Evolutionary conservation across 768 basidiomycete genomes (phyloP).

Genomic region (Rhodotorula graminis): DNA sequence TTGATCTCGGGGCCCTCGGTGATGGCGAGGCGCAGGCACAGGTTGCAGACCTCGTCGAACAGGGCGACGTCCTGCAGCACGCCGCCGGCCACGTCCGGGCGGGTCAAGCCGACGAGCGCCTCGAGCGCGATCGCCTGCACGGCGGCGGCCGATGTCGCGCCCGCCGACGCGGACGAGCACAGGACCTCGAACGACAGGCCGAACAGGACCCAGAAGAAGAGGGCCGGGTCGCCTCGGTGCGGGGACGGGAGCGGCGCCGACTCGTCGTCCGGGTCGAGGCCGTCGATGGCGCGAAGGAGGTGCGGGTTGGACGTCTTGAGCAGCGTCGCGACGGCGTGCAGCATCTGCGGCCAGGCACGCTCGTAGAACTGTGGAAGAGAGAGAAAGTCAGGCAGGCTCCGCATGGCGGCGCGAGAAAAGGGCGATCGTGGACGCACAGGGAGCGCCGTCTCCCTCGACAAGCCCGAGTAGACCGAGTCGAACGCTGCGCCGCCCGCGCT

Average conservation of each 20-base stretch:
- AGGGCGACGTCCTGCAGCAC: slow-evolving; percentile 69
- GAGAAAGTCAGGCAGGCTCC: too few species aligned
- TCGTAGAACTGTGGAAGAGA: slow-evolving; percentile 67
- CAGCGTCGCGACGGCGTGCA: slow-evolving; percentile 75
- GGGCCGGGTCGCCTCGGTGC: slow-evolving; percentile 60
- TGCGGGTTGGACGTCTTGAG: slow-evolving; percentile 67
- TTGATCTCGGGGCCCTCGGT: slow-evolving; percentile 72
- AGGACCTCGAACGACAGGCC: slow-evolving; percentile 91
- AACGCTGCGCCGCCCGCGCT: slow-evolving; percentile 62
- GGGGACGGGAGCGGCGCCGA: slow-evolving; percentile 2
- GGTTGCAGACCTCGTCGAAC: slow-evolving; percentile 81
- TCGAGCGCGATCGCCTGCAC: slow-evolving; percentile 62
- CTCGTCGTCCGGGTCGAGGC: slow-evolving; percentile 51
- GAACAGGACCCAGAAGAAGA: slow-evolving; percentile 82
- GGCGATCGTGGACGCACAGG: slow-evolving; percentile 58
- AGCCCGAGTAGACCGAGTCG: slow-evolving; percentile 76
- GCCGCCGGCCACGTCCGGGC: slow-evolving; percentile 71
- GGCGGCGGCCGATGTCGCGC: slow-evolving; percentile 37
- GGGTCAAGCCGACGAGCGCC: slow-evolving; percentile 73
- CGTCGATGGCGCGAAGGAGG: slow-evolving; percentile 76
- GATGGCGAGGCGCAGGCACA: slow-evolving; percentile 85
- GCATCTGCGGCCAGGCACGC: slow-evolving; percentile 70
- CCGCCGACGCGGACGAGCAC: slow-evolving; percentile 57
- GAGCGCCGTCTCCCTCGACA: slow-evolving; percentile 82
- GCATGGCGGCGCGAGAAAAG: slow-evolving; percentile 43